Evolutionary conservation across 2,329 filamentous ascomycete species (phyloP).

Genomic region (Alternaria infectoria): DNA sequence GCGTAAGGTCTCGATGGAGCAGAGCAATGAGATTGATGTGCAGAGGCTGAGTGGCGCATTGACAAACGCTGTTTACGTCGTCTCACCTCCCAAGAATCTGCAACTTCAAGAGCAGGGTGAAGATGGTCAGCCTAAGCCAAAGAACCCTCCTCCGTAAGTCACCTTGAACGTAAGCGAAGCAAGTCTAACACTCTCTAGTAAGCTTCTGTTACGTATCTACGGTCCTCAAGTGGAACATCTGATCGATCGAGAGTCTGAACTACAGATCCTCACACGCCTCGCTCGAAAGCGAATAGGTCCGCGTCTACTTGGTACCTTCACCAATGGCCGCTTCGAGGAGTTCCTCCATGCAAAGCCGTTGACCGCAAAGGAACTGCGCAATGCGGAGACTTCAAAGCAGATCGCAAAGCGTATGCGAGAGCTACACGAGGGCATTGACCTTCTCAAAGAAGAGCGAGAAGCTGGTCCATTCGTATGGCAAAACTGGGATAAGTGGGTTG

Average conservation of each 20-base stretch:
- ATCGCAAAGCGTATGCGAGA: constrained; percentile 98
- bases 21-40: constrained; percentile 71
- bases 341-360: constrained; percentile 86
- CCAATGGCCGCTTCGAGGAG: constrained; percentile 94
- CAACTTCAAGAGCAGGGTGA: constrained; percentile 48
- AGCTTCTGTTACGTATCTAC: constrained; percentile 88
- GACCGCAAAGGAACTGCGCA: constrained; percentile 75
- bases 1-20: constrained; percentile 78
- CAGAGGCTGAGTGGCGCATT: constrained; percentile 86
- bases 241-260: constrained; percentile 90
- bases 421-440: constrained; percentile 89
- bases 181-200: constrained; percentile 54
- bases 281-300: constrained; percentile 93
- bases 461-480: constrained; percentile 83
- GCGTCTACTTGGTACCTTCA: constrained; percentile 86
- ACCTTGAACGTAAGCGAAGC: not conserved
- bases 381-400: constrained; percentile 82
- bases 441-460: constrained; percentile 77
- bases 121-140: constrained; percentile 46
- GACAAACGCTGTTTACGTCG: constrained; percentile 96
- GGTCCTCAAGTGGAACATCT: constrained; percentile 94
- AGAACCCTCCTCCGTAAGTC: constrained; percentile 61
- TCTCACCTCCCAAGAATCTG: constrained; percentile 76
- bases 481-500: constrained; percentile 94
- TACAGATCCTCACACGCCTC: constrained; percentile 83